Conservation (phyloP, 2,329 filamentous ascomycete genomes). For the Cadophora luteo-olivacea region DNA sequence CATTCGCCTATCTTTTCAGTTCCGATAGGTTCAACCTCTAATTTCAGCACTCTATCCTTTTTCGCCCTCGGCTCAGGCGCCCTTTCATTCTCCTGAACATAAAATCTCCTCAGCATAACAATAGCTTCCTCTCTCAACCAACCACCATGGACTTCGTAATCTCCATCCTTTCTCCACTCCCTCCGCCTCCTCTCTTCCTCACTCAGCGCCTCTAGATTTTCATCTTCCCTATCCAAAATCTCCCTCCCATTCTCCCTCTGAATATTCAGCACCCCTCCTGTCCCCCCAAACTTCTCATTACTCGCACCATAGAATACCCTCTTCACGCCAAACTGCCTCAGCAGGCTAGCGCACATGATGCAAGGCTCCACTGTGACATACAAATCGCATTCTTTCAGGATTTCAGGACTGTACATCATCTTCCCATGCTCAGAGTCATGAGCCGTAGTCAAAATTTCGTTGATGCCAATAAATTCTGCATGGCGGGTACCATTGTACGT, state of each 20-base stretch:
- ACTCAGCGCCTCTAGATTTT: constrained; percentile 53
- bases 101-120: constrained; percentile 89
- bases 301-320: constrained; percentile 94
- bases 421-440: constrained; percentile 33
- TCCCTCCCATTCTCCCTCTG: constrained; percentile 53
- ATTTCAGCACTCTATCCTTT: constrained; percentile 43
- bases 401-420: constrained; percentile 62
- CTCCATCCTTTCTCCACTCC: constrained; percentile 68
- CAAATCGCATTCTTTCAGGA: constrained; percentile 75
- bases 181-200: constrained; percentile 8
- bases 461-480: constrained; percentile 91
- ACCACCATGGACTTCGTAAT: constrained; percentile 84
- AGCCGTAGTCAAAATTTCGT: constrained; percentile 61
- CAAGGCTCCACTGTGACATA: constrained; percentile 99
- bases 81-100: constrained; percentile 96
- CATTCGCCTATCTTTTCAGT: constrained; percentile 23
- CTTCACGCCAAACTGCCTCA: constrained; percentile 86
- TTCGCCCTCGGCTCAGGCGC: constrained; percentile 45
- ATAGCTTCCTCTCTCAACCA: constrained; percentile 93
- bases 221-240: constrained; percentile 52
- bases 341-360: constrained; percentile 95
- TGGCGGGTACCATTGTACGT: constrained; percentile 92
- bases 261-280: constrained; percentile 89
- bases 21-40: constrained; percentile 42
- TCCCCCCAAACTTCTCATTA: constrained; percentile 97